Conservation (phyloP, 2,329 filamentous ascomycete species). For the Claviceps fusiformis region DNA sequence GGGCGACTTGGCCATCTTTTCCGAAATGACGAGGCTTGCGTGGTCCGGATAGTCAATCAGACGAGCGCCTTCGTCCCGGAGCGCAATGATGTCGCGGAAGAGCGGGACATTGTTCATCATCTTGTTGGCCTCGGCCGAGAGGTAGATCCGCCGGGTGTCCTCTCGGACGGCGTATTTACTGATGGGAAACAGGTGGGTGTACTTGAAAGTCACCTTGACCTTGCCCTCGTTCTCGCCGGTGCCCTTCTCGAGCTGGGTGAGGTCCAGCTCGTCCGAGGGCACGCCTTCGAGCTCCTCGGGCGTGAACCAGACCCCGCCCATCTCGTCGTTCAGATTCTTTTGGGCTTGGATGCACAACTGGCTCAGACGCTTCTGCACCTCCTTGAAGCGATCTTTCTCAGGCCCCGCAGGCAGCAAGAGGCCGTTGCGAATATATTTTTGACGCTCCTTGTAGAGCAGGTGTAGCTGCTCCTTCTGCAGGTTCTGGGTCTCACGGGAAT, state of each 20-base stretch:
- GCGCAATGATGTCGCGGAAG: conserved; percentile 60
- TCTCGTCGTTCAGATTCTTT: conserved; percentile 74
- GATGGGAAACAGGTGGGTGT: conserved; percentile 65
- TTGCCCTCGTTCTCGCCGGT: conserved; percentile 59
- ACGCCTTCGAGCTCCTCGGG: conserved; percentile 61
- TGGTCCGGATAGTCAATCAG: conserved; percentile 67
- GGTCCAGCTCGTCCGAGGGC: conserved; percentile 52
- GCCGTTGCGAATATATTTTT: conserved; percentile 64
- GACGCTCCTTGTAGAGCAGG: conserved; percentile 66
- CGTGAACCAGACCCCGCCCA: conserved; percentile 68
- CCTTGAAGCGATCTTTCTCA: conserved; percentile 68
- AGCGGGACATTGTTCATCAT: conserved; percentile 58
- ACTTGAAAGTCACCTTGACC: conserved; percentile 67
- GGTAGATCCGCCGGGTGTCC: conserved; percentile 46
- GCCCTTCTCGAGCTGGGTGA: conserved; percentile 56
- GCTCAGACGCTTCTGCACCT: conserved; percentile 69
- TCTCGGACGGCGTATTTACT: conserved; percentile 64
- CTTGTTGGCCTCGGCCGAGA: conserved; percentile 13
- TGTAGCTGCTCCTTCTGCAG: conserved; percentile 57
- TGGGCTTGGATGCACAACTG: conserved; percentile 62
- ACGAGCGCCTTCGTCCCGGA: conserved; percentile 66
- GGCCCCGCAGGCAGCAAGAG: conserved; percentile 55
- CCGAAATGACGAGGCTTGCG: conserved; percentile 61
- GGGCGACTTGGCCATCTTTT: conserved; percentile 75
- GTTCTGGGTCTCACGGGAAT: conserved; percentile 34